Evolutionary conservation across 2,329 filamentous ascomycete species (phyloP), one percentile per base, ranked within the genome.

Genomic region (Ophiocordyceps camponoti-floridani): DNA sequence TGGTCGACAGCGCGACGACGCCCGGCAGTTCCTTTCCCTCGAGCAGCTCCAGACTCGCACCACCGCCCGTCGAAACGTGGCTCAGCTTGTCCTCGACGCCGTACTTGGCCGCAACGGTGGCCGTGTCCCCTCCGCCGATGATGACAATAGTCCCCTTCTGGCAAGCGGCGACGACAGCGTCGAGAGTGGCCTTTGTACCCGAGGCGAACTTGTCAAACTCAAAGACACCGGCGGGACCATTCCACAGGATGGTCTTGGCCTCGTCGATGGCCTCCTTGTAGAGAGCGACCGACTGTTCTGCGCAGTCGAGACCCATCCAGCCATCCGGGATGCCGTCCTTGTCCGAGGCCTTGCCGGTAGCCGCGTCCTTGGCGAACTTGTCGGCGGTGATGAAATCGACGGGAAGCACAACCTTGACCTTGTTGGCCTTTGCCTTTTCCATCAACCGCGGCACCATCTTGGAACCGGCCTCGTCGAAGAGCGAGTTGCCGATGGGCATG

Each of bases 11-110:
- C 56, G 89, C 89, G 58, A 75, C 72, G 51, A 98, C 88, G 72
- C 91, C 91, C 46, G 91, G 91, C 59, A 98, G 74, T 52, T 86
- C 89, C 77, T 98, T 98, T 67, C 91, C 91, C 77, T 98, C 91
- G 50, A 98, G 79, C 57, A 98, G 72, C 75, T 98, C 91, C 59
- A 98, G 73, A 56, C 82, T 89, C 53, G 91, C 91, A 68, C 91
- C 91, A 59, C 91, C 91, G 55, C 91, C 91, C 30, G 91, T 98
- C 43, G 87, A 94, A 51, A 98, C 91, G 70, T 98, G 91, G 72
- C 87, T 95, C 60, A 96, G 76, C 79, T 96, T 93, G 67, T 85
- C 79, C 75, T 98, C 91, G 50, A 85, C 89, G 45, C 81, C 81
- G 65, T 94, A 98, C 75, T 98, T 95, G 64, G 88, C 89, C 45